phyloP scores from a whole-genome alignment of 148 eudicot species.

The Rhododendron kiyosumense region DNA sequence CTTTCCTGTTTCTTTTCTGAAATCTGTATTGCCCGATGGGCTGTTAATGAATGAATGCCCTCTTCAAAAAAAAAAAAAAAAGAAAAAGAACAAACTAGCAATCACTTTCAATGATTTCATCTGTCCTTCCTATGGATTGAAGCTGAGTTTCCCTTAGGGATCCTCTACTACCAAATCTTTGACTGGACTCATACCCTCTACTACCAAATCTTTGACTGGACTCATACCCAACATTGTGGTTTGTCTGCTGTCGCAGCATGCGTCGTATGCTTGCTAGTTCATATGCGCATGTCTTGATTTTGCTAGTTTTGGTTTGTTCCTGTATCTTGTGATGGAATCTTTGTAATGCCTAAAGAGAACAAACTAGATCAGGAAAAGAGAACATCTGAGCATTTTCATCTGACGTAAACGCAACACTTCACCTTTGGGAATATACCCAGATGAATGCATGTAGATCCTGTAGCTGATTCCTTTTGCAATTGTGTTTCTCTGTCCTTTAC shows the following conservation, averaged over 20 bases:
- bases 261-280: not conserved
- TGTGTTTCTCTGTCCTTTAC: not conserved
- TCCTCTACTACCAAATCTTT: not conserved
- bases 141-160: not conserved
- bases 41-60: too few species aligned
- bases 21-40: too few species aligned
- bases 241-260: not conserved
- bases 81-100: not conserved
- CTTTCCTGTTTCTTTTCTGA: too few species aligned
- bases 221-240: not conserved
- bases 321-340: not conserved
- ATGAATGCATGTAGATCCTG: not conserved
- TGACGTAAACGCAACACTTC: not conserved
- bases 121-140: not conserved
- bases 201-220: not conserved
- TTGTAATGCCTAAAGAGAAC: not conserved
- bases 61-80: too few species aligned
- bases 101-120: not conserved
- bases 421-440: not conserved
- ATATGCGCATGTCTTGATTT: not conserved
- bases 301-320: not conserved
- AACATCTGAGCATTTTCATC: not conserved
- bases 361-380: not conserved
- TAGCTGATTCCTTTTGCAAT: not conserved
- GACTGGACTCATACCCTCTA: not conserved